These are phyloP conservation scores for Salix caprea DNA, from an alignment of 345 rosid species.

Conservation along the genomic window DNA sequence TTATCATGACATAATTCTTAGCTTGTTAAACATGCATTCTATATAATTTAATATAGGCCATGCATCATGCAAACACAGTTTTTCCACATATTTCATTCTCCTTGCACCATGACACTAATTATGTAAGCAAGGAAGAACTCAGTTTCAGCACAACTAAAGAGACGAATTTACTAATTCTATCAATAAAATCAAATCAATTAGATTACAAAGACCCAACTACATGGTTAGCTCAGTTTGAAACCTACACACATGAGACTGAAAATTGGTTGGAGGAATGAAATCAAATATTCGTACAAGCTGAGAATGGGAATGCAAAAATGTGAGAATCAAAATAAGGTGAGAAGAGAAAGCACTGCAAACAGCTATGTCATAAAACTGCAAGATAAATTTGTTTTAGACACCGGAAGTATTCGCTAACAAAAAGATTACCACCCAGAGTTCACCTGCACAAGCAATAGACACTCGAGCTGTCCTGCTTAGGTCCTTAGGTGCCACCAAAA, in stretches of 20 bases:
- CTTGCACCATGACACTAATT: background rate
- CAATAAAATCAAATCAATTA: background rate
- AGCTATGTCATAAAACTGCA: background rate
- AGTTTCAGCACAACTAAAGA: background rate
- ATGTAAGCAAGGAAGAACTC: background rate
- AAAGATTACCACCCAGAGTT: constrained; percentile 7
- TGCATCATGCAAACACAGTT: too few species aligned
- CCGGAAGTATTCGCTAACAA: background rate
- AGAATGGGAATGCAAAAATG: background rate
- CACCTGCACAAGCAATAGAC: constrained; percentile 3
- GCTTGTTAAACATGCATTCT: too few species aligned
- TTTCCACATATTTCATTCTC: too few species aligned
- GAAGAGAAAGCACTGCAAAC: background rate
- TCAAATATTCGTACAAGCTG: background rate
- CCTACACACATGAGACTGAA: background rate
- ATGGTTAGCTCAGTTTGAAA: background rate
- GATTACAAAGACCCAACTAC: background rate
- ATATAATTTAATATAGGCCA: too few species aligned
- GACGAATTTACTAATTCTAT: background rate
- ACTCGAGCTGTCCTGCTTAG: background rate
- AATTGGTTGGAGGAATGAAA: background rate
- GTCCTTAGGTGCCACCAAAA: background rate
- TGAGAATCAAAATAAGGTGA: background rate
- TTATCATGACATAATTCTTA: too few species aligned
- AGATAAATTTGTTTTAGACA: background rate